Base-by-base conservation (phyloP, 2,329 filamentous ascomycete genomes). In the Trichothecium sympodiale region DNA sequence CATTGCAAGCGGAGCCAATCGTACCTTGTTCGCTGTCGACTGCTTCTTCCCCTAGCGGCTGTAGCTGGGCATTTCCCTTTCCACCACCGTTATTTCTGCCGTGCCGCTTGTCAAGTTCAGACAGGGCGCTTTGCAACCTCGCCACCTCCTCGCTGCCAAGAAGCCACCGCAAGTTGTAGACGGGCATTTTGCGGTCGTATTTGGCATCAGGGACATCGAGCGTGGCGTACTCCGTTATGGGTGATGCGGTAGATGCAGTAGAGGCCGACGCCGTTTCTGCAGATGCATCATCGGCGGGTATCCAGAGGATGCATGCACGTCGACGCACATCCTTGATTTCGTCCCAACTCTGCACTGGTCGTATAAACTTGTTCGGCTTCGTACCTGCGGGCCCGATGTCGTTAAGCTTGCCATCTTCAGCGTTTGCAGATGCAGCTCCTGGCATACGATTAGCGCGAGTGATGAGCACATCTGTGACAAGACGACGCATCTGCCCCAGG, bases 151-250 rank as follows among this genome's bases (percentile, higher is more conserved):
- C 54, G 1, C 56, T 43, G 1, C 74, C 75, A 0, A 80, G 52
- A 4, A 80, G 54, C 43, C 53, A 54, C 1, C 46, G 41, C 33
- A 80, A 44, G 43, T 78, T 67, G 43, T 79, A 66, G 0, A 79
- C 65, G 1, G 63, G 57, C 31, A 76, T 50, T 36, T 57, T 61
- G 3, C 42, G 46, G 13, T 54, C 56, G 25, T 53, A 57, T 30
- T 44, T 46, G 5, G 46, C 51, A 9, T 45, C 53, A 2, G 52
- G 48, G 2, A 69, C 39, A 18, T 66, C 61, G 25, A 69, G 52
- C 2, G 64, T 69, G 8, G 67, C 62, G 38, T 69, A 66, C 20
- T 57, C 28, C 8, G 34, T 3, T 2, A 14, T 17, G 16, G n/a
- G 16, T 30, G 17, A 23, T 15, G 17, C 3, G n/a, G 8, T 17